phyloP scores from a whole-genome alignment of 2,329 filamentous ascomycete species.

The Colletotrichum echinochloae region DNA sequence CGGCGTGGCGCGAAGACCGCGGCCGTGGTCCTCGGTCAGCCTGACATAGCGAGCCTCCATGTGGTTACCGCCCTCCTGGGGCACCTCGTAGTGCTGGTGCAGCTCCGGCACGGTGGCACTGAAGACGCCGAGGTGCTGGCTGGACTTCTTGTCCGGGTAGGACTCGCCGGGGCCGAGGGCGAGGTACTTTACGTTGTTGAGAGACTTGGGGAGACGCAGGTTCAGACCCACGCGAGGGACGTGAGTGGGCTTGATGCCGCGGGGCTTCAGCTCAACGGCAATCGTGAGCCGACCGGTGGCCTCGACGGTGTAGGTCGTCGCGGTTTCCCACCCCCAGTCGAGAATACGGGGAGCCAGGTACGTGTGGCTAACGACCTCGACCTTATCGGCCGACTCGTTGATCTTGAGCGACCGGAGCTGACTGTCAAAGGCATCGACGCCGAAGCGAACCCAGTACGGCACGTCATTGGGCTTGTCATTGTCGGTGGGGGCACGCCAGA shows the following conservation, averaged over 20 bases:
- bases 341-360: conserved; percentile 70
- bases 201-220: conserved; percentile 59
- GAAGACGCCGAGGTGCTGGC: conserved; percentile 66
- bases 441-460: conserved; percentile 68
- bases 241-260: conserved; percentile 63
- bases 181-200: conserved; percentile 67
- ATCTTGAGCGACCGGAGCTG: conserved; percentile 58
- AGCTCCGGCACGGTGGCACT: conserved; percentile 59
- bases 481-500: conserved; percentile 75
- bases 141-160: conserved; percentile 71
- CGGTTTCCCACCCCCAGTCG: conserved; percentile 66
- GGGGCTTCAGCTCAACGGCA: conserved; percentile 56
- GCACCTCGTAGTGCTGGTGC: conserved; percentile 72
- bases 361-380: conserved; percentile 57
- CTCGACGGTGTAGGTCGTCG: conserved; percentile 64
- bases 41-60: conserved; percentile 70
- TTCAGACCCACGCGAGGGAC: conserved; percentile 73
- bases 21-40: conserved; percentile 46
- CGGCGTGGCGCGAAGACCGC: conserved; percentile 47
- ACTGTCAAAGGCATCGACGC: conserved; percentile 59
- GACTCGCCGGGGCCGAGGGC: conserved; percentile 73
- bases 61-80: conserved; percentile 76
- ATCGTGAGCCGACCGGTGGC: conserved; percentile 59
- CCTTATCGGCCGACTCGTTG: conserved; percentile 45
- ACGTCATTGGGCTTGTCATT: conserved; percentile 69